Conservation (phyloP, 2,329 filamentous ascomycete genomes). For the Endoconidiophora laricicola region DNA sequence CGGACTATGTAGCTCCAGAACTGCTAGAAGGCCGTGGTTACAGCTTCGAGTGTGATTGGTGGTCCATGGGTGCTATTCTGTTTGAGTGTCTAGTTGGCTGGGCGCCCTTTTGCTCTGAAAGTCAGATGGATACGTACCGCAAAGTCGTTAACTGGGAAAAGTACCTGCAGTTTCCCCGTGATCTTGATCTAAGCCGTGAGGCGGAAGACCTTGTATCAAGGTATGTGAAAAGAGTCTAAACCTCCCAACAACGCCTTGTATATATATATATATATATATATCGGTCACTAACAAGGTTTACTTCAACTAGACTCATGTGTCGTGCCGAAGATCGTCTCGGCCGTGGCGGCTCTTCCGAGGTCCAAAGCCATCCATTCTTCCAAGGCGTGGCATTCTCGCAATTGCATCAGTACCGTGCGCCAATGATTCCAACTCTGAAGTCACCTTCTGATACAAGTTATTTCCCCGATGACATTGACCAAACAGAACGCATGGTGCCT, state of each 20-base stretch:
- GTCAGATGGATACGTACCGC: conserved; percentile 91
- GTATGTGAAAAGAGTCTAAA: conserved; percentile 31
- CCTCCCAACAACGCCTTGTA: conserved; percentile 19
- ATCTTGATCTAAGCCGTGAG: conserved; percentile 74
- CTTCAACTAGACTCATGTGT: conserved; percentile 60
- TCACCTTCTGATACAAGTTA: conserved; percentile 94
- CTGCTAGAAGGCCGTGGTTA: conserved; percentile 96
- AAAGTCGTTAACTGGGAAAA: conserved; percentile 99
- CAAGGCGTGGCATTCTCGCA: conserved; percentile 89
- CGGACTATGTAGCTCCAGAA: conserved; percentile 96
- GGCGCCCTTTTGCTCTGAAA: conserved; percentile 97
- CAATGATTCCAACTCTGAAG: conserved; percentile 84
- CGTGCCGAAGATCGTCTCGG: conserved; percentile 87
- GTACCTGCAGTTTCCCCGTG: conserved; percentile 89
- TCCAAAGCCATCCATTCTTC: conserved; percentile 93
- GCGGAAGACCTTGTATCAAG: conserved; percentile 85
- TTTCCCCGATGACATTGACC: conserved; percentile 97
- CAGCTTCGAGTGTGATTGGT: conserved; percentile 96
- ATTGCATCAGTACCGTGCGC: conserved; percentile 79
- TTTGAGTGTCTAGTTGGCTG: conserved; percentile 97
- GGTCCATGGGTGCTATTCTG: conserved; percentile 98
- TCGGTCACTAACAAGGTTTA: conserved; percentile 11
- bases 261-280: neutral
- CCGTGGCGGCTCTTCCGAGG: conserved; percentile 70
- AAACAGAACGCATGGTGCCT: conserved; percentile 44